These are phyloP conservation scores for Scheffersomyces lignosus DNA, from an alignment of 805 yeast genomes.

Conservation along the genomic window DNA sequence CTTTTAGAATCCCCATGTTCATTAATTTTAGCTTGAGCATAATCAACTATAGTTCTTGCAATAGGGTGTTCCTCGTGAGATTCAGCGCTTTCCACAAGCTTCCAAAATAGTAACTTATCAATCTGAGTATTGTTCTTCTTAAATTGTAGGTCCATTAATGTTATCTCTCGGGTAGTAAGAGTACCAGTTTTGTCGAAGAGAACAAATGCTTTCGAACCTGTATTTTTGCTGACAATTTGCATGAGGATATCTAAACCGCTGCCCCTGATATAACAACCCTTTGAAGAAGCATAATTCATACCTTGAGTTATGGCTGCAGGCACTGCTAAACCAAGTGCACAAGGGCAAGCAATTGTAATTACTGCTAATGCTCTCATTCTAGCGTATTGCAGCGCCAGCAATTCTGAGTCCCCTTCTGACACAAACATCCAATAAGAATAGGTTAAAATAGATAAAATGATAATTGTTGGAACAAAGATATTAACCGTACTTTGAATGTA, in stretches of 20 bases:
- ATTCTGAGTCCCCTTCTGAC: not conserved
- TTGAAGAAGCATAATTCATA: conserved; percentile 5
- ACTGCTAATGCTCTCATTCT: conserved; percentile 7
- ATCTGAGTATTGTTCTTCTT: not conserved
- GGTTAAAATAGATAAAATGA: conserved; percentile 3
- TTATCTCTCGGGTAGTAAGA: conserved; percentile 4
- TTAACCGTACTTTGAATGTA: conserved; percentile 1
- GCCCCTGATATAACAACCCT: conserved; percentile 5
- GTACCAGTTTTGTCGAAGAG: conserved; percentile 8
- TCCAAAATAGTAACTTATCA: conserved; percentile 2
- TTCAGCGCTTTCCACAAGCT: conserved; percentile 3
- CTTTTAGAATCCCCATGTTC: not conserved
- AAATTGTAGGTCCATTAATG: conserved; percentile 3
- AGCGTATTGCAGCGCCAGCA: conserved; percentile 4
- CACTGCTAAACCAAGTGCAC: conserved; percentile 8
- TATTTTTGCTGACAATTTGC: conserved; percentile 1
- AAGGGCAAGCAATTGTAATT: conserved; percentile 7
- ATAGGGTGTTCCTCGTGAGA: conserved; percentile 5
- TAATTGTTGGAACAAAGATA: conserved; percentile 5
- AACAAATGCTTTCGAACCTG: conserved; percentile 1
- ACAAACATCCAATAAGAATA: conserved; percentile 4
- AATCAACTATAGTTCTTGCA: conserved; percentile 5
- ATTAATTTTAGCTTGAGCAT: conserved; percentile 2
- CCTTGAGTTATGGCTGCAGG: conserved; percentile 7
- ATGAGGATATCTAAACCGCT: conserved; percentile 5